A percentile compares a stretch with the other conserved stretches of the same genome.
Evolutionary conservation across 768 basidiomycete genomes (phyloP).

Genomic region (Mycena filopes): DNA sequence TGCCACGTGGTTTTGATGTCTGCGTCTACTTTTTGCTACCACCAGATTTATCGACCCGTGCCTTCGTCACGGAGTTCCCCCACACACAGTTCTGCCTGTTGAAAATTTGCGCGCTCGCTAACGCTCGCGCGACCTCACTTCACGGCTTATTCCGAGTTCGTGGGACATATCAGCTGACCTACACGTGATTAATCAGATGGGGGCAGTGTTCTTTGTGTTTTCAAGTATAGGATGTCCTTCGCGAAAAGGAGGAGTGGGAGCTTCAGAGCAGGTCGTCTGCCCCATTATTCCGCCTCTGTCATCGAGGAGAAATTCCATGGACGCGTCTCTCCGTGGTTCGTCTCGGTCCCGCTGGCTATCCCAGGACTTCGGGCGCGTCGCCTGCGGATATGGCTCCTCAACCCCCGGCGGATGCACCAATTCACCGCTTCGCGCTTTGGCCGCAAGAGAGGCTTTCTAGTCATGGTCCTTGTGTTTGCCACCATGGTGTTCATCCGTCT

Average conservation of each 20-base stretch:
- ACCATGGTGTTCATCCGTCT: conserved; percentile 47
- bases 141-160: too few species aligned
- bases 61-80: too few species aligned
- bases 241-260: too few species aligned
- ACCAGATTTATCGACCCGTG: too few species aligned
- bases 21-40: too few species aligned
- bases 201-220: too few species aligned
- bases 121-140: too few species aligned
- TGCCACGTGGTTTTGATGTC: conserved; percentile 13
- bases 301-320: conserved; percentile 74
- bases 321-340: conserved; percentile 66
- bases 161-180: too few species aligned
- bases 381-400: conserved; percentile 68
- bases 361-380: conserved; percentile 67
- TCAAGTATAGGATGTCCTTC: too few species aligned
- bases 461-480: conserved; percentile 24
- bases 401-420: conserved; percentile 69
- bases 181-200: too few species aligned
- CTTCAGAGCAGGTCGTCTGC: conserved; percentile 27
- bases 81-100: too few species aligned
- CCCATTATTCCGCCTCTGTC: conserved; percentile 57
- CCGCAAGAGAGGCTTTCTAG: conserved; percentile 50
- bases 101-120: too few species aligned
- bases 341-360: conserved; percentile 67
- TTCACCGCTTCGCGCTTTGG: conserved; percentile 67